Percentiles rank a stretch among this genome's conserved stretches.
Evolutionary conservation across 768 basidiomycete genomes (phyloP).

Genomic region (Psilocybe cyanescens): DNA sequence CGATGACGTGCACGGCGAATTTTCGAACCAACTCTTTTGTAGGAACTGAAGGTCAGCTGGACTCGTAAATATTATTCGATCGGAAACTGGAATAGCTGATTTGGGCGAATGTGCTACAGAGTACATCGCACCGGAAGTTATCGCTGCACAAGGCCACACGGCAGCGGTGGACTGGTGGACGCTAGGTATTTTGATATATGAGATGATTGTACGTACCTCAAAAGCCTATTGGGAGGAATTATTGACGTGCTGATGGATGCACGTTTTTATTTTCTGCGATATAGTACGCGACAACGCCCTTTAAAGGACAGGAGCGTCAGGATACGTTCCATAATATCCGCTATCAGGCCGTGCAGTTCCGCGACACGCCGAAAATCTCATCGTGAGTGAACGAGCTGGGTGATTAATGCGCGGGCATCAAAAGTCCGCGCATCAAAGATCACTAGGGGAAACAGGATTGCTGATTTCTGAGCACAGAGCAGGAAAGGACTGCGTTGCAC

Average conservation of each 20-base stretch:
- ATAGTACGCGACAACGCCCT: conserved; percentile 97
- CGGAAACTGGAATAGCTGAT: conserved; percentile 21
- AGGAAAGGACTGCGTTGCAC: conserved; percentile 85
- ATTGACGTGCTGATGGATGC: conserved; percentile 37
- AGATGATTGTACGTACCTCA: conserved; percentile 86
- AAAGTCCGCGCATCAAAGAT: conserved; percentile 26
- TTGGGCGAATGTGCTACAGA: conserved; percentile 51
- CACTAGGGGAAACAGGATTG: conserved; percentile 25
- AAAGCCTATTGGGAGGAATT: conserved; percentile 32
- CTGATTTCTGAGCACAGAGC: conserved; percentile 53
- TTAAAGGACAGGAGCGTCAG: conserved; percentile 94
- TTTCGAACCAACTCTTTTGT: conserved; percentile 99
- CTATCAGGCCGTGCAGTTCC: conserved; percentile 83
- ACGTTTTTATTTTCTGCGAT: conserved; percentile 14
- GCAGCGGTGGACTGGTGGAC: conserved; percentile 99
- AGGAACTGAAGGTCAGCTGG: conserved; percentile 87
- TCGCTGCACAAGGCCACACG: conserved; percentile 94
- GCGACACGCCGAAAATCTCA: conserved; percentile 76
- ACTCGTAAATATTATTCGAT: conserved; percentile 21
- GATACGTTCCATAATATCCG: conserved; percentile 98
- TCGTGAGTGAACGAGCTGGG: conserved; percentile 29
- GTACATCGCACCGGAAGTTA: conserved; percentile 99
- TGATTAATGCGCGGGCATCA: conserved; percentile 33
- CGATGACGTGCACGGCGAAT: conserved; percentile 95
- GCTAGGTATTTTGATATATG: conserved; percentile 95